Evolutionary conservation across 2,329 filamentous ascomycete genomes (phyloP).

Genomic region (Nemania sp.): DNA sequence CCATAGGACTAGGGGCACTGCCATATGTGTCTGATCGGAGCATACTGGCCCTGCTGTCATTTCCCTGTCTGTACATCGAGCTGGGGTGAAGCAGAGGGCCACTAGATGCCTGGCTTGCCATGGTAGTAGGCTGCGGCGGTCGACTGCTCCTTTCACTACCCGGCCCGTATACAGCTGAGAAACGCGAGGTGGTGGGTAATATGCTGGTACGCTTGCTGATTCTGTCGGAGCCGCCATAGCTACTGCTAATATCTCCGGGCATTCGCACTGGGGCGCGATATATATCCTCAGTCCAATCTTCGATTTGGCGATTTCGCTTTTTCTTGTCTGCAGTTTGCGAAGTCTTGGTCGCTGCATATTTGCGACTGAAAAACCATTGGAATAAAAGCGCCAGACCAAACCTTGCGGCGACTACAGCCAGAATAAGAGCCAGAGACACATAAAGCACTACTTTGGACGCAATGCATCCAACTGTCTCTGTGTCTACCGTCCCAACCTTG

Average conservation of each 20-base stretch:
- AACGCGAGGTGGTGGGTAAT: conserved; percentile 92
- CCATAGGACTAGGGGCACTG: conserved; percentile 66
- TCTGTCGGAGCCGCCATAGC: conserved; percentile 73
- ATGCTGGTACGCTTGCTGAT: conserved; percentile 85
- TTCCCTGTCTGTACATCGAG: conserved; percentile 76
- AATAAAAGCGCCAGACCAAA: conserved; percentile 92
- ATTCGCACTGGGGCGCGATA: conserved; percentile 90
- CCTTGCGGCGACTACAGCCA: conserved; percentile 86
- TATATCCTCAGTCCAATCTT: conserved; percentile 98
- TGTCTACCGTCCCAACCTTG: conserved; percentile 95
- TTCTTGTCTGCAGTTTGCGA: conserved; percentile 84
- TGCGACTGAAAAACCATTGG: conserved; percentile 94
- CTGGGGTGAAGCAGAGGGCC: conserved; percentile 78
- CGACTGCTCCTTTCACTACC: conserved; percentile 70
- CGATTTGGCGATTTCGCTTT: conserved; percentile 90
- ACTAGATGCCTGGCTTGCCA: conserved; percentile 88
- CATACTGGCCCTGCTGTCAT: conserved; percentile 74
- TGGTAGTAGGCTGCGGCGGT: conserved; percentile 80
- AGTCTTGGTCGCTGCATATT: conserved; percentile 86
- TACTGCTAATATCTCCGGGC: conserved; percentile 77
- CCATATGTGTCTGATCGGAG: conserved; percentile 69
- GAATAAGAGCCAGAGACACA: conserved; percentile 89
- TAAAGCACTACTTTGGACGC: conserved; percentile 97
- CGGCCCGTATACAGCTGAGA: conserved; percentile 83
- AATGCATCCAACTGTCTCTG: conserved; percentile 95